Evolutionary conservation across 2,329 filamentous ascomycete genomes (phyloP), one percentile per base, ranked within the genome.

Genomic region (Nigrospora osmanthi): DNA sequence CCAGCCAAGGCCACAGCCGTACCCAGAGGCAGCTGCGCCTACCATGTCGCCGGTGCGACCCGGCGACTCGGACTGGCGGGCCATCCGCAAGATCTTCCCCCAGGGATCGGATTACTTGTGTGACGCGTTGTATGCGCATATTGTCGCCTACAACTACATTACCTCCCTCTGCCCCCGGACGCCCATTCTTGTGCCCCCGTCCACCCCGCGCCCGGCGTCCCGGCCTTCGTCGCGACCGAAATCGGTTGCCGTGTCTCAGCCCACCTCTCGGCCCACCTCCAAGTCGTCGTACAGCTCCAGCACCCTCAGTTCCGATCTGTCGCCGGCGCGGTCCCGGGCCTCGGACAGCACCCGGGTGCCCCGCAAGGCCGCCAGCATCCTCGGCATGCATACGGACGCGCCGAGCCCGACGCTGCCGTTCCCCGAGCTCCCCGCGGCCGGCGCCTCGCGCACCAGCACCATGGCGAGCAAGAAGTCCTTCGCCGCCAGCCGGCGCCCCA

Each of bases 91-190:
- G 44, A 69, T 81, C 42, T 80, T 81, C 54, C 69, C 72, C 1
- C 53, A 59, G 3, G 76, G 70, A 17, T 71, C 72, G 2, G 73
- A 78, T 49, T 72, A 75, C 51, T 68, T 80, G 6, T 79, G 76
- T 53, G 75, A 81, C 42, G 74, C 76, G 0, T 59, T 81, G 6
- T 81, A 80, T 53, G 77, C 77, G 0, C 76, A 81, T 52, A 64
- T 81, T 10, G 60, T 81, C 4, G 76, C 74, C 0, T 80, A 76
- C 58, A 81, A 80, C 58, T 81, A 81, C 60, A 63, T 81, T 42
- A 59, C 58, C 38, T 57, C 61, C 6, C 52, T 71, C 11, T 67
- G 62, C 41, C 52, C 56, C 13, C 60, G 58, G 13, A 51, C 53
- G 14, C 49, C 44, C 4, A 44, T 52, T 16, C 43, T 19, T 30